Percentiles rank a stretch among this genome's conserved stretches.
Evolutionary conservation across 106 monocot genomes (phyloP).

Genomic region (Acorus gramineus): DNA sequence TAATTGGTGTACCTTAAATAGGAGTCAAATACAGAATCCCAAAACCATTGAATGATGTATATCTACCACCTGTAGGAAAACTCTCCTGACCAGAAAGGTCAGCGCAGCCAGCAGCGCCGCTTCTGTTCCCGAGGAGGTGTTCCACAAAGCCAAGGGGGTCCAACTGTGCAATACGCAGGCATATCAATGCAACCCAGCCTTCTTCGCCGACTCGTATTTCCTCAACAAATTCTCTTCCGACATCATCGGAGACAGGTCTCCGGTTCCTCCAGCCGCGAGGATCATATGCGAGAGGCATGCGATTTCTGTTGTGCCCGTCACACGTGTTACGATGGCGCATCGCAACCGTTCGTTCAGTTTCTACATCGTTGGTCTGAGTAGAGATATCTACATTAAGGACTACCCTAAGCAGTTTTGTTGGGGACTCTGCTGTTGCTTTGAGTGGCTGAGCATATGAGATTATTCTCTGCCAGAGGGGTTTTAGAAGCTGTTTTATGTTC

Average conservation of each 20-base stretch:
- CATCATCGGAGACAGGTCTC: constrained; percentile 52
- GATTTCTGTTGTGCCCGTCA: constrained; percentile 82
- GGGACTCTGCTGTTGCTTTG: constrained; percentile 91
- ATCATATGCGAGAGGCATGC: constrained; percentile 81
- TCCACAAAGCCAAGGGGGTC: constrained; percentile 72
- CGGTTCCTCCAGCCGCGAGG: constrained; percentile 55
- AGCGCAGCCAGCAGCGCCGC: constrained; percentile 75
- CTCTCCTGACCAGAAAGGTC: constrained; percentile 64
- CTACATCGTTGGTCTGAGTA: constrained; percentile 66
- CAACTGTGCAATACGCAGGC: constrained; percentile 93
- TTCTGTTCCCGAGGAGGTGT: constrained; percentile 90
- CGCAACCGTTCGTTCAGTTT: constrained; percentile 62
- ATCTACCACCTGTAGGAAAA: constrained; percentile 37
- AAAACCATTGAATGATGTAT: background rate
- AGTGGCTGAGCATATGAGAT: constrained; percentile 41
- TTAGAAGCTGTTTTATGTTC: no score
- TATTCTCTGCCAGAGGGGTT: no score
- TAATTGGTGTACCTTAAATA: no score
- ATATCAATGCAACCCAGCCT: constrained; percentile 87
- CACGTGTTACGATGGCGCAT: constrained; percentile 79
- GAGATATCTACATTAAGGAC: constrained; percentile 67
- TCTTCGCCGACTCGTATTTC: constrained; percentile 76
- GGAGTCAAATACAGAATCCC: no score
- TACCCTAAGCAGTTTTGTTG: constrained; percentile 75
- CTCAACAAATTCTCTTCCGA: constrained; percentile 93